Evolutionary conservation across 805 yeast genomes (phyloP), one percentile per base, ranked within the genome.

Genomic region (Candida methanosorbosa): DNA sequence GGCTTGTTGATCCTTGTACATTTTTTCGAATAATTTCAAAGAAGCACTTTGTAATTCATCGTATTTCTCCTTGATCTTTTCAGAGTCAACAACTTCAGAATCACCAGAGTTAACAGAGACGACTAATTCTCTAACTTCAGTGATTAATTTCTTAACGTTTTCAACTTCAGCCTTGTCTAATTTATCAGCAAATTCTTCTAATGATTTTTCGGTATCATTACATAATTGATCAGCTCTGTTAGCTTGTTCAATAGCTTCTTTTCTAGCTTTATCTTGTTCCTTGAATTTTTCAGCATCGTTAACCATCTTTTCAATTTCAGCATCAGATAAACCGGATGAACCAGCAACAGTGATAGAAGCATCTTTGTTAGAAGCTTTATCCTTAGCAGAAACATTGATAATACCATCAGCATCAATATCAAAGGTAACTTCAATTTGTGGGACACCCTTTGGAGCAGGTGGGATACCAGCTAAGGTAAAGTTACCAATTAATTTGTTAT

Each of bases 401-500:
- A 75, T 75, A 42, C 97, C 97, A 66, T 87, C 96, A 46, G 97
- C 94, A 64, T 87, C 97, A 59, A 87, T 83, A 67, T 88, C 97
- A 61, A 87, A 87, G 43, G 95, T 75, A 61, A 87, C 97, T 71
- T 83, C 94, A 57, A 83, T 82, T 70, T 83, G 94, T 47, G 94
- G 94, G 48, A 82, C 90, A 71, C 94, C 94, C 79, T 83, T 83
- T 64, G 92, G 88, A 51, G 92, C 92, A 48, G 94, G 94, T 57
- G 94, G 96, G 51, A 87, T 87, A 66, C 96, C 96, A 45, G 92
- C 71, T 55, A 87, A 75, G 43, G 94, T 87, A 70, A 87, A 87
- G 83, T 88, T 87, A 66, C 97, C 97, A 62, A 87, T 84, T 62
- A 88, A 76, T 72, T 88, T 87, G 84, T 87, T 87, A 75, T 87